Conservation (phyloP, 495 filamentous ascomycete species). For the Penicillium longicatenatum region DNA sequence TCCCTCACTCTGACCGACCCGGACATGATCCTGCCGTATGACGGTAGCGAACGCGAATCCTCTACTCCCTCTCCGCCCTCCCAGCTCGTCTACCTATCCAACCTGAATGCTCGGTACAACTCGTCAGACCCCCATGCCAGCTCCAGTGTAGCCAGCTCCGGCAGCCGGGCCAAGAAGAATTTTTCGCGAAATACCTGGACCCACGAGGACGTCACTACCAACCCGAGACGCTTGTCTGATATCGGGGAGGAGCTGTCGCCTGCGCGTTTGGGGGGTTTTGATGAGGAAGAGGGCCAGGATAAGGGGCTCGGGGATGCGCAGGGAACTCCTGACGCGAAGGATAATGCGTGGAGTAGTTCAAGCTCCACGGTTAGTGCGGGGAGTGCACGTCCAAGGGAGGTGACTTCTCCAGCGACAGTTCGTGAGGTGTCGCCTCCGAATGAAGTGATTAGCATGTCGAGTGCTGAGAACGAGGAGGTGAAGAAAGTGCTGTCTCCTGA, state of each 20-base stretch:
- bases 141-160: conserved; percentile 1
- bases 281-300: conserved; percentile 9
- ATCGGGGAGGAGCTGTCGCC: conserved; percentile 64
- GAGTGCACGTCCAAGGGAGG: conserved; percentile 29
- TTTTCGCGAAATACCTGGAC: conserved; percentile 50
- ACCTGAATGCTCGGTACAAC: conserved; percentile 35
- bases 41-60: conserved; percentile 57
- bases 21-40: conserved; percentile 84
- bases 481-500: background rate
- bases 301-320: conserved; percentile 22
- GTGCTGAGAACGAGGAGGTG: background rate
- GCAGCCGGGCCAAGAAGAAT: conserved; percentile 34
- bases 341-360: conserved; percentile 39
- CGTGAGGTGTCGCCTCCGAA: conserved; percentile 14
- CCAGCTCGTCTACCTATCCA: conserved; percentile 41
- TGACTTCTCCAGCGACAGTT: conserved; percentile 19
- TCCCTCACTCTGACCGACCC: conserved; percentile 91
- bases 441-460: background rate
- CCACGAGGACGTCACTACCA: conserved; percentile 53
- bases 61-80: conserved; percentile 52
- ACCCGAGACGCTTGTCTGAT: conserved; percentile 62
- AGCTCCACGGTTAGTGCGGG: conserved; percentile 44
- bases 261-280: conserved; percentile 23
- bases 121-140: conserved; percentile 17
- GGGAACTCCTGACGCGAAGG: conserved; percentile 15